phyloP scores from a whole-genome alignment of 2,329 filamentous ascomycete species.

The Microthyrium microscopicum region DNA sequence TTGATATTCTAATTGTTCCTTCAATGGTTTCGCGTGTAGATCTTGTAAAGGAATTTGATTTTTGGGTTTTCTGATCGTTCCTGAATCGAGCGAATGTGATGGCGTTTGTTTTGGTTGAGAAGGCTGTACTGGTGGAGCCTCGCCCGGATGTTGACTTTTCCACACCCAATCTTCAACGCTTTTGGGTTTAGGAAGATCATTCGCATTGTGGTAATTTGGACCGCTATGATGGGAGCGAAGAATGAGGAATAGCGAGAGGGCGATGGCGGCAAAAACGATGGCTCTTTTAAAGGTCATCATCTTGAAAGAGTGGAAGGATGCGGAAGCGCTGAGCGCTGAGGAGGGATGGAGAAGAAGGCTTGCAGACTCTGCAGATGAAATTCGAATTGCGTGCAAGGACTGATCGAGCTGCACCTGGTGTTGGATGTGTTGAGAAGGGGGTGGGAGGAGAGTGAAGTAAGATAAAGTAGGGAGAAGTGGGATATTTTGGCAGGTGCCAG shows the following conservation, averaged over 20 bases:
- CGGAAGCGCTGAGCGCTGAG: no score
- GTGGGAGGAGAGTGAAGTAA: no score
- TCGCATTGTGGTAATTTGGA: conserved; percentile 14
- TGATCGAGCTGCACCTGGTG: no score
- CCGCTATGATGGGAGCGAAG: conserved; percentile 42
- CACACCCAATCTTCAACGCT: conserved; percentile 12
- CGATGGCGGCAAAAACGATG: conserved; percentile 50
- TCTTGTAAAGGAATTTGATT: conserved; percentile 51
- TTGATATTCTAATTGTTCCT: conserved; percentile 74
- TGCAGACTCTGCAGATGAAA: no score
- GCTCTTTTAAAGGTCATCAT: conserved; percentile 73
- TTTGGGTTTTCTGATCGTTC: conserved; percentile 25
- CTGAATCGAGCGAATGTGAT: conserved; percentile 11
- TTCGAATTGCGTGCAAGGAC: no score
- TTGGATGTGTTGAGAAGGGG: no score
- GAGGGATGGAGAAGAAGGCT: no score
- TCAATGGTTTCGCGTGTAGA: conserved; percentile 52
- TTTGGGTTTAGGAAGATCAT: conserved; percentile 14
- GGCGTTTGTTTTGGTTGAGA: conserved; percentile 15
- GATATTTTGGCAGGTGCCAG: no score
- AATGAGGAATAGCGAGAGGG: conserved; percentile 54
- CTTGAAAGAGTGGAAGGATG: no score
- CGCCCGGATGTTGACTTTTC: conserved; percentile 7
- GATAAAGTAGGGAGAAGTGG: no score
- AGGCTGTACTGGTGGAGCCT: conserved; percentile 15